Evolutionary conservation across 139 green algal species (phyloP).

Genomic region (Tetradesmus obliquus): DNA sequence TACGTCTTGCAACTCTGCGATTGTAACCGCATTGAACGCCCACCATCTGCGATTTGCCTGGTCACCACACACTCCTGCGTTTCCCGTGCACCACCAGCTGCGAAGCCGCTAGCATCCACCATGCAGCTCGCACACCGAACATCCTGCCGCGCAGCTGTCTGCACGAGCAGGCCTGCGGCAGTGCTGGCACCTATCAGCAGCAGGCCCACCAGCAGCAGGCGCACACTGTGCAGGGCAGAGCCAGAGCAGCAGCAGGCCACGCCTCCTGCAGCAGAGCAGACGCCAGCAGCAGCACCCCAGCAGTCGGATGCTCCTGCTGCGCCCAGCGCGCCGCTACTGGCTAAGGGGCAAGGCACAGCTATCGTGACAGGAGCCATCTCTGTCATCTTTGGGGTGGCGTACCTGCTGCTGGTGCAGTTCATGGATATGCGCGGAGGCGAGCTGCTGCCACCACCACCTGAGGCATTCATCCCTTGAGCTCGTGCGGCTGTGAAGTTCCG

Average conservation of each 20-base stretch:
- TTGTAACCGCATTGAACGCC: background rate
- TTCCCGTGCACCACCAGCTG: background rate
- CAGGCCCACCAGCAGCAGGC: slow-evolving; percentile 12
- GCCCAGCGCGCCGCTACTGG: slow-evolving; percentile 43
- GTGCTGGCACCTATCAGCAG: background rate
- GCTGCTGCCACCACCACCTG: slow-evolving; percentile 75
- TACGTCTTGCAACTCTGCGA: background rate
- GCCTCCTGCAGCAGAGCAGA: background rate
- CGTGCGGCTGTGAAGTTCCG: background rate
- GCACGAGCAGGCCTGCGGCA: background rate
- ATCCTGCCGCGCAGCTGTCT: background rate
- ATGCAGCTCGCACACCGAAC: background rate
- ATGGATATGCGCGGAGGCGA: slow-evolving; percentile 69
- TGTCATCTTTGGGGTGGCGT: slow-evolving; percentile 73
- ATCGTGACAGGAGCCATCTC: slow-evolving; percentile 77
- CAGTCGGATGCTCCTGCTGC: background rate
- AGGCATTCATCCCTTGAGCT: slow-evolving; percentile 65
- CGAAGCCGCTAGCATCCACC: background rate
- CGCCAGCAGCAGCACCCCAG: background rate
- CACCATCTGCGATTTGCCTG: background rate
- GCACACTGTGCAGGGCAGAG: slow-evolving; percentile 21
- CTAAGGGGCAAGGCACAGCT: slow-evolving; percentile 70
- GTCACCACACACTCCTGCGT: background rate
- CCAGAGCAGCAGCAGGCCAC: background rate
- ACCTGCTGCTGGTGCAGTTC: slow-evolving; percentile 68